Evolutionary conservation across 257 asterid species (phyloP), one percentile per base, ranked within the genome.

Genomic region (Lantana camara): DNA sequence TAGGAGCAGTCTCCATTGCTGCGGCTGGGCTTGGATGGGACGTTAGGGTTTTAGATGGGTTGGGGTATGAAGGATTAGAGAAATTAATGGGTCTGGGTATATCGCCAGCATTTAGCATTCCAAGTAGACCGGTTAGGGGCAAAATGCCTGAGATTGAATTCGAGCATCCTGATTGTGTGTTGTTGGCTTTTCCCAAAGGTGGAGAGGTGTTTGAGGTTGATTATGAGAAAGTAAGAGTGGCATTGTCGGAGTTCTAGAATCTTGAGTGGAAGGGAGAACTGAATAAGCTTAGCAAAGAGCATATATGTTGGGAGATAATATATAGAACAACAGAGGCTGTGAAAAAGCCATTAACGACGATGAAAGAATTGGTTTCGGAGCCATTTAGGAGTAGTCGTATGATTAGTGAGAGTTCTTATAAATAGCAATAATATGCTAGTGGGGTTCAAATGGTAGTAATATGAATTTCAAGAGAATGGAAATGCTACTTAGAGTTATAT

Each of bases 1-100:
- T 82, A 59, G 98, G 88, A 6, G 96, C 98, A 6, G 94, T 93
- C 58, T 19, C 94, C 0, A 70, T 93, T 76, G 97, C 97, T 14
- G 95, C 98, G 0, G 93, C 95, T 2, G 98, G 85, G 72, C 82
- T 87, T 46, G 98, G 98, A 34, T 93, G 97, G 96, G 96, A 87
- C 60, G 94, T 84, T 17, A 80, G 88, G 78, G 64, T 89, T 64
- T 76, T 93, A 34, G 97, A 87, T 70, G 96, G 95, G 24, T 75
- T 93, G 22, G 96, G 97, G 30, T 52, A 64, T 63, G 74, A 71
- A 30, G 98, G 89, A 32, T 40, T 89, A 81, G 77, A 79, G 81
- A 87, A 73, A 55, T 66, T 85, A 66, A 89, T 84, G 91, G 98
- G 97, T 21, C 76, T 89, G 57, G 81, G 72, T 15, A 38, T 3